Conservation (phyloP, 257 asterid genomes). For the Dorcoceras hygrometricum region DNA sequence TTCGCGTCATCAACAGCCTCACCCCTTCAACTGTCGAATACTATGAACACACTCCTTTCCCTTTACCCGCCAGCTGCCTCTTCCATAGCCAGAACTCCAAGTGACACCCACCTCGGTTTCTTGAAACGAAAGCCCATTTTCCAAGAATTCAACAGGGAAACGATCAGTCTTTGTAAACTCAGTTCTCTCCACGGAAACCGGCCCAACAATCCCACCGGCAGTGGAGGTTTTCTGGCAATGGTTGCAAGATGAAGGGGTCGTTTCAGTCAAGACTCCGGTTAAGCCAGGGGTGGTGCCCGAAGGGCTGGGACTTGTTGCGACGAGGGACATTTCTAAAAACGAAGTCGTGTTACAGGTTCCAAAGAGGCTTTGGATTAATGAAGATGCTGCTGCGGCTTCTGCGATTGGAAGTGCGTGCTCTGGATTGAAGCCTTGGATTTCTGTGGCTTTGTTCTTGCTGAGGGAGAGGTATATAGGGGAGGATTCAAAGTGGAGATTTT, state of each 20-base stretch:
- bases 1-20: background rate
- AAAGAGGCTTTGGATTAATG: slow-evolving; percentile 76
- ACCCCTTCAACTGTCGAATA: background rate
- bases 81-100: slow-evolving; percentile 28
- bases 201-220: slow-evolving; percentile 51
- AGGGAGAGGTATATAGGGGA: slow-evolving; percentile 61
- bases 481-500: slow-evolving; percentile 74
- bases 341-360: slow-evolving; percentile 93
- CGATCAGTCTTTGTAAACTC: slow-evolving; percentile 35
- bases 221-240: slow-evolving; percentile 84
- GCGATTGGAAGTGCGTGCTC: slow-evolving; percentile 74
- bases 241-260: slow-evolving; percentile 80
- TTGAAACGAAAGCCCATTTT: slow-evolving; percentile 20
- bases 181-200: slow-evolving; percentile 41
- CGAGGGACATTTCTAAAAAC: slow-evolving; percentile 52
- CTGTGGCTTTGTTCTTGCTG: slow-evolving; percentile 77
- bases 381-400: slow-evolving; percentile 62
- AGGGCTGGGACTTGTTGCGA: slow-evolving; percentile 88
- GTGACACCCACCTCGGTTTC: slow-evolving; percentile 27
- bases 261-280: slow-evolving; percentile 75
- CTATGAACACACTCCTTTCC: slow-evolving; percentile 50
- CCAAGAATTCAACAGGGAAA: slow-evolving; percentile 33
- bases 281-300: slow-evolving; percentile 80
- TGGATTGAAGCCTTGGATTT: slow-evolving; percentile 82
- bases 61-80: slow-evolving; percentile 34